Evolutionary conservation across 495 filamentous ascomycete genomes (phyloP), one percentile per base, ranked within the genome.

Genomic region (Penicillium crystallinum): DNA sequence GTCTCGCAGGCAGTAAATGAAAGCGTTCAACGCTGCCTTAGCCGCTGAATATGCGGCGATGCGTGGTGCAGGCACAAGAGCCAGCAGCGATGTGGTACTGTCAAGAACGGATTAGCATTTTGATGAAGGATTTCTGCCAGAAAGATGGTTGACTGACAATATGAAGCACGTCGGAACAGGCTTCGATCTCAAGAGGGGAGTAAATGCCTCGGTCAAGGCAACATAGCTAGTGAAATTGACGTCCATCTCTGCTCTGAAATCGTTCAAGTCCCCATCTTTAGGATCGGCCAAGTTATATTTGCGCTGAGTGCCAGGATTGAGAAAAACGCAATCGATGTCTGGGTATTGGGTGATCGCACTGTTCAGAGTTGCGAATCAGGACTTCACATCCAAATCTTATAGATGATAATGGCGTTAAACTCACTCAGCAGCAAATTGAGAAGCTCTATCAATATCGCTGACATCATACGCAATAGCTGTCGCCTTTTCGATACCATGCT

Each of bases 1-100:
- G 34, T 80, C 74, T 0, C 85, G 78, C 11, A 89, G 68, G 14
- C 71, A 75, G 44, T 85, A 75, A 14, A 67, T 52, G 57, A 75
- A 80, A 2, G 62, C 55, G 36, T 72, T 72, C 33, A 80, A 56
- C 2, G 74, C 77, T 0, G 75, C 69, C 51, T 75, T 76, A 11
- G 70, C 70, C 0, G 71, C 68, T 1, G 60, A 74, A 55, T 78
- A 78, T 2, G 59, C 72, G 0, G 71, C 58, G 10, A 75, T 55
- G n/a, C 57, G 56, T 0, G 58, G 56, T 1, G 68, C 69, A 0
- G 78, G 74, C 9, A 75, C 52, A 35, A 74, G 59, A n/a, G 67
- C 62, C 15, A 78, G 47, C 46, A 72, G 68, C 8, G 76, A 74
- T 4, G 64, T 64, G 1, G 77, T 72, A 36, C 73, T 71, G 6